These are phyloP conservation scores for Candolleomyces efflorescens DNA, from an alignment of 768 basidiomycete genomes.

Conservation along the genomic window DNA sequence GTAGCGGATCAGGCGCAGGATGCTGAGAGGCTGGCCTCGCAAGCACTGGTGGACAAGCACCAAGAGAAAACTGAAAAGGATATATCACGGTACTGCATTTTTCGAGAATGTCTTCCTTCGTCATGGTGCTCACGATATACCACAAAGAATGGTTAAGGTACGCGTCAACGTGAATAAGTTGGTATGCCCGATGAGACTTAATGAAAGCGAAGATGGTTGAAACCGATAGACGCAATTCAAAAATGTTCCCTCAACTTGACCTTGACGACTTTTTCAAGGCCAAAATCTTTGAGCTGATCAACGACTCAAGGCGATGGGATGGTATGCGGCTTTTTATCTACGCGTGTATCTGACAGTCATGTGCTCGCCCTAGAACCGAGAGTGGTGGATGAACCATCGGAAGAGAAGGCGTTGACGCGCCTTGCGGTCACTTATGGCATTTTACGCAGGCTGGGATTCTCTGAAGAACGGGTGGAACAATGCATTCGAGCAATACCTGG, in stretches of 20 bases:
- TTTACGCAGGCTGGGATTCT: constrained; percentile 73
- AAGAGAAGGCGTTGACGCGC: constrained; percentile 67
- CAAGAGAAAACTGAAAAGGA: constrained; percentile 92
- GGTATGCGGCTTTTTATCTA: not conserved
- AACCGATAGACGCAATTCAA: constrained; percentile 72
- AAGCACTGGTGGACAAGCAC: constrained; percentile 71
- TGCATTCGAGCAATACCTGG: constrained; percentile 64
- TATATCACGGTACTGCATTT: constrained; percentile 49
- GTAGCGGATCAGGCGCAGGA: constrained; percentile 26
- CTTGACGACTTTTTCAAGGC: constrained; percentile 56
- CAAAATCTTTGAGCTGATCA: constrained; percentile 52
- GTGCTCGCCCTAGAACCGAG: constrained; percentile 23
- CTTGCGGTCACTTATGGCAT: constrained; percentile 81
- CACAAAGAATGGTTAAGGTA: constrained; percentile 33
- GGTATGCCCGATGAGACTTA: not conserved
- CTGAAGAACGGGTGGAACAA: constrained; percentile 60
- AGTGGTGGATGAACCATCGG: constrained; percentile 44
- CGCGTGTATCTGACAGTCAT: not conserved
- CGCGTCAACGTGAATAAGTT: not conserved
- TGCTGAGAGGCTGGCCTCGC: constrained; percentile 55
- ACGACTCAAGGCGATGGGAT: constrained; percentile 14
- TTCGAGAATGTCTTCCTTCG: no score
- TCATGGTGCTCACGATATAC: not conserved
- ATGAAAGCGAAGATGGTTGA: constrained; percentile 59
- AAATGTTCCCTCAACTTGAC: constrained; percentile 56